Evolutionary conservation across 1,139 yeast genomes (phyloP).

Genomic region (Yamadazyma diospyri): DNA sequence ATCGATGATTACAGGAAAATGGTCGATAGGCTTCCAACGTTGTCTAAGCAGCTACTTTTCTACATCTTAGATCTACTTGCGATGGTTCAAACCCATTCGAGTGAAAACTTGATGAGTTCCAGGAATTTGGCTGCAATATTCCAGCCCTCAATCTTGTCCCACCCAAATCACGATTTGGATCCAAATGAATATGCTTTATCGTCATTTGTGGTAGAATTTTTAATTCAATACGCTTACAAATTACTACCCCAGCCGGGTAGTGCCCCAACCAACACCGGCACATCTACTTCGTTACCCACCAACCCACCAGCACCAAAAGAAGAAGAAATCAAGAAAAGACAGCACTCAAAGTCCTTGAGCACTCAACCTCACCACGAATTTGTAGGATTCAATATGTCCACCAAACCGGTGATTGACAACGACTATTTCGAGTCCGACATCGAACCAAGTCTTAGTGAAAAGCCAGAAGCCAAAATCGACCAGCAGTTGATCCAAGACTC

Average conservation of each 20-base stretch:
- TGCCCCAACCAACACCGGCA: neutral
- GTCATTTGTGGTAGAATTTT: conserved; percentile 81
- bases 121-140: conserved; percentile 92
- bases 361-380: conserved; percentile 48
- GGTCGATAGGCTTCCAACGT: conserved; percentile 62
- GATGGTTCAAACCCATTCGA: conserved; percentile 76
- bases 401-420: conserved; percentile 1
- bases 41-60: conserved; percentile 79
- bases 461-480: neutral
- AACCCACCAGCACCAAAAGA: conserved; percentile 1
- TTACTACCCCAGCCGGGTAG: conserved; percentile 50
- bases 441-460: conserved; percentile 2
- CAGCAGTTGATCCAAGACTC: neutral
- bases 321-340: conserved; percentile 23
- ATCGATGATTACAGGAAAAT: conserved; percentile 67
- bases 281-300: neutral
- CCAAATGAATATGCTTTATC: conserved; percentile 90
- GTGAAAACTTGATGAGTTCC: conserved; percentile 85
- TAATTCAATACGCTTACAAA: conserved; percentile 82
- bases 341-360: conserved; percentile 61
- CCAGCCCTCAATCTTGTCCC: conserved; percentile 91
- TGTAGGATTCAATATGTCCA: conserved; percentile 19
- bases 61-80: conserved; percentile 85
- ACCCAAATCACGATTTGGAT: conserved; percentile 86
- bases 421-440: conserved; percentile 3